Base-by-base conservation (phyloP, 2,329 filamentous ascomycete species). In the Alternaria metachromatica region DNA sequence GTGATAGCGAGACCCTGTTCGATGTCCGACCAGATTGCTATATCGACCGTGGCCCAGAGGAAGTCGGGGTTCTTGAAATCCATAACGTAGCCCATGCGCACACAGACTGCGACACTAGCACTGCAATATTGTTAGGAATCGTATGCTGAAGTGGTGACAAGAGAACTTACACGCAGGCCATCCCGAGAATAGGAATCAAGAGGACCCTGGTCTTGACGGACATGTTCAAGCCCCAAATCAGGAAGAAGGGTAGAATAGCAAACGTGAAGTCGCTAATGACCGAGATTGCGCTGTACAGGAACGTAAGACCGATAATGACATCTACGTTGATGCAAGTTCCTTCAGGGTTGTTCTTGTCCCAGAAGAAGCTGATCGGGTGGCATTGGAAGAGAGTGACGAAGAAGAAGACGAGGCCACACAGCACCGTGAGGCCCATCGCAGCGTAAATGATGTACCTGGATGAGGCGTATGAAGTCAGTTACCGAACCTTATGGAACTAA, bases 201-300 rank as follows among this genome's bases (percentile, higher is more conserved):
- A 82, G 77, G 6, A 82, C 56, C 67, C 86, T 87, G 4, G 82
- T 84, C 41, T 80, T 78, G 43, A 72, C 73, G 45, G 82, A 83
- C 76, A 87, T 84, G 61, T 84, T 81, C 37, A 87, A 78, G 20
- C 82, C 76, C 83, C 84, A 86, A 0, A 88, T 77, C 43, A 88
- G 81, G 12, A 82, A 81, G 7, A 86, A 79, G 0, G 86, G 86
- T 5, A 88, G 71, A 4, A 85, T 70, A 2, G 83, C 85, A 12
- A 87, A 79, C 1, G 80, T 80, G 76, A 84, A 84, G 64, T 88
- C 85, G 46, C 79, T 82, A 6, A 82, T 61, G 7, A 82, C 83
- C 25, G 79, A 81, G 28, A 86, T 72, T 20, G 78, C 80, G 44
- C 83, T 84, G 73, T 87, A 84, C 0, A 82, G 74, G 30, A 84